These are phyloP conservation scores for Rhodotorula sp. DNA, from an alignment of 1,284 basidiomycete genomes.

Conservation along the genomic window DNA sequence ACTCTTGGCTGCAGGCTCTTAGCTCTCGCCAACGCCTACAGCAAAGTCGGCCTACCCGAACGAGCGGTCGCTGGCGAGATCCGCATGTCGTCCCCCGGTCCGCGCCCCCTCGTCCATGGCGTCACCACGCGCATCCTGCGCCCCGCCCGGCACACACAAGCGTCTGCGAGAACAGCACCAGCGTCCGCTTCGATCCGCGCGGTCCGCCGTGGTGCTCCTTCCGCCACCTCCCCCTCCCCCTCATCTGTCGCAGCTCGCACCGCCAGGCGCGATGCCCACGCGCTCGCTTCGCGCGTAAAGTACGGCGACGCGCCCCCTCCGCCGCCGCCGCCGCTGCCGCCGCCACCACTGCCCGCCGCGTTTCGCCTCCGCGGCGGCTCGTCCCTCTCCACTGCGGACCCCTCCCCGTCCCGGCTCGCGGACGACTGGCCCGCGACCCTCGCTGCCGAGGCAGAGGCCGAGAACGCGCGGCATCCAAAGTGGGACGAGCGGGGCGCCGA, in stretches of 20 bases:
- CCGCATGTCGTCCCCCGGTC: neutral
- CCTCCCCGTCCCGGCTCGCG: neutral
- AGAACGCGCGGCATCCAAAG: neutral
- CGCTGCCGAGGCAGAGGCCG: too few relatives aligned
- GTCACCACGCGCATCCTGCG: neutral
- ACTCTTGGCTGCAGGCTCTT: too few relatives aligned
- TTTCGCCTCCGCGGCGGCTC: neutral
- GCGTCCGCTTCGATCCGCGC: neutral
- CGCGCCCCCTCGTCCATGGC: neutral
- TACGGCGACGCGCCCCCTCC: neutral
- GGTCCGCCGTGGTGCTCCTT: neutral
- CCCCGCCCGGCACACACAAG: neutral
- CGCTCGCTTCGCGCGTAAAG: conserved; percentile 2
- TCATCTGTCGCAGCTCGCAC: neutral
- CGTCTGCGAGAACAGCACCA: neutral
- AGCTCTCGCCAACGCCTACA: too few relatives aligned
- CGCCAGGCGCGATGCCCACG: conserved; percentile 6
- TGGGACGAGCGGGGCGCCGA: neutral
- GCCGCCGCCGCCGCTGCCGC: conserved; percentile 5
- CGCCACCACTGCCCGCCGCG: neutral
- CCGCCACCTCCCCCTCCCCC: neutral
- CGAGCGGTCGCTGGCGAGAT: neutral
- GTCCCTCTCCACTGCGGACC: neutral
- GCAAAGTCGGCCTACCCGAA: neutral
- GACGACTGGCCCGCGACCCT: neutral